phyloP scores from a whole-genome alignment of 2,329 filamentous ascomycete species.

The Penicillium palitans region DNA sequence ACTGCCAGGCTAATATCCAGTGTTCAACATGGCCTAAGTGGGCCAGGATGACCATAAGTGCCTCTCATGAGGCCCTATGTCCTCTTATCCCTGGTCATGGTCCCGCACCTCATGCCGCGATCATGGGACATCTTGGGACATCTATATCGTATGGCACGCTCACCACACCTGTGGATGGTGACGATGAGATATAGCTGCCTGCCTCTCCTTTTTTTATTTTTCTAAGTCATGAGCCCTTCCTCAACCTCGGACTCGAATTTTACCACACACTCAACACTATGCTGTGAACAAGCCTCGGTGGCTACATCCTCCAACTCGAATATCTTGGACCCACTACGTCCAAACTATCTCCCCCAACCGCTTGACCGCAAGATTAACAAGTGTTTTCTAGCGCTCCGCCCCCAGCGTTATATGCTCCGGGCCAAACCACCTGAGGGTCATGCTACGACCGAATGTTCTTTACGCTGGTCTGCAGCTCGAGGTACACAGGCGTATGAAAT shows the following conservation, averaged over 20 bases:
- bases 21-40: background rate
- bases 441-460: background rate
- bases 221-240: background rate
- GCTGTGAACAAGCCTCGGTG: constrained; percentile 1
- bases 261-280: background rate
- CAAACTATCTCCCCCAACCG: constrained; percentile 21
- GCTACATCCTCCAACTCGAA: constrained; percentile 5
- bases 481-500: background rate
- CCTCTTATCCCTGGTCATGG: constrained; percentile 15
- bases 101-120: constrained; percentile 20
- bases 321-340: constrained; percentile 22
- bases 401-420: background rate
- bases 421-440: background rate
- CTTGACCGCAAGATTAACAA: constrained; percentile 28
- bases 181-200: constrained; percentile 4
- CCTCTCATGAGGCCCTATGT: background rate
- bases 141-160: background rate
- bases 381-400: background rate
- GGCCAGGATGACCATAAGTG: background rate
- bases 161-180: background rate
- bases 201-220: too few relatives aligned
- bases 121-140: constrained; percentile 25
- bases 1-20: background rate
- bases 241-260: background rate
- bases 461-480: background rate